Evolutionary conservation across 1,139 yeast species (phyloP).

Genomic region (Pneumocystis wakefieldiae): DNA sequence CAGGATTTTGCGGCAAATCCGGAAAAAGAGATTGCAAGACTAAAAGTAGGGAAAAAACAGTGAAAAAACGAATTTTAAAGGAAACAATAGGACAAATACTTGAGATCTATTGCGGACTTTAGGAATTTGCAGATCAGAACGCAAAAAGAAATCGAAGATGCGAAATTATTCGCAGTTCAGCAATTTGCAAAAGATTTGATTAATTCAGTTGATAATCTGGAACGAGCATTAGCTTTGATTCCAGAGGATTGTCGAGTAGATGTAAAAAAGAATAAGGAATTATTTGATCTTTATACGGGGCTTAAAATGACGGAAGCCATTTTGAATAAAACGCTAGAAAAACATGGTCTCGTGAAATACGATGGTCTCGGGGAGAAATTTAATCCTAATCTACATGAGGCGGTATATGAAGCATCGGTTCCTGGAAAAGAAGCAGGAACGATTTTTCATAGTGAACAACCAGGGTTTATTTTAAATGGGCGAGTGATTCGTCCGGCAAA

Average conservation of each 20-base stretch:
- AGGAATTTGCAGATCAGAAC: slow-evolving; percentile 85
- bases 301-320: slow-evolving; percentile 80
- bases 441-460: slow-evolving; percentile 82
- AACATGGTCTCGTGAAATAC: slow-evolving; percentile 67
- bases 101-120: slow-evolving; percentile 82
- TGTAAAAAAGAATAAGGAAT: slow-evolving; percentile 24
- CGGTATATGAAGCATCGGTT: slow-evolving; percentile 76
- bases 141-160: slow-evolving; percentile 70
- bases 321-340: slow-evolving; percentile 67
- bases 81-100: slow-evolving; percentile 66
- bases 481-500: slow-evolving; percentile 92
- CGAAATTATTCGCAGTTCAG: slow-evolving; percentile 81
- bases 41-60: slow-evolving; percentile 34
- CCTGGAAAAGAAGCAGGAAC: slow-evolving; percentile 88
- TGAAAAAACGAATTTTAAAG: slow-evolving; percentile 63
- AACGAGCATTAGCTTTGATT: slow-evolving; percentile 70
- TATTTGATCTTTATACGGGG: slow-evolving; percentile 71
- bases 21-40: slow-evolving; percentile 18
- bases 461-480: slow-evolving; percentile 73
- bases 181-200: slow-evolving; percentile 83
- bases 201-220: slow-evolving; percentile 82
- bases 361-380: slow-evolving; percentile 75
- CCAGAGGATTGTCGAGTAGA: slow-evolving; percentile 33
- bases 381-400: slow-evolving; percentile 88
- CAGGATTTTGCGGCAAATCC: too few relatives aligned